phyloP scores from a whole-genome alignment of 2,329 filamentous ascomycete genomes.

The Cadophora sp. region DNA sequence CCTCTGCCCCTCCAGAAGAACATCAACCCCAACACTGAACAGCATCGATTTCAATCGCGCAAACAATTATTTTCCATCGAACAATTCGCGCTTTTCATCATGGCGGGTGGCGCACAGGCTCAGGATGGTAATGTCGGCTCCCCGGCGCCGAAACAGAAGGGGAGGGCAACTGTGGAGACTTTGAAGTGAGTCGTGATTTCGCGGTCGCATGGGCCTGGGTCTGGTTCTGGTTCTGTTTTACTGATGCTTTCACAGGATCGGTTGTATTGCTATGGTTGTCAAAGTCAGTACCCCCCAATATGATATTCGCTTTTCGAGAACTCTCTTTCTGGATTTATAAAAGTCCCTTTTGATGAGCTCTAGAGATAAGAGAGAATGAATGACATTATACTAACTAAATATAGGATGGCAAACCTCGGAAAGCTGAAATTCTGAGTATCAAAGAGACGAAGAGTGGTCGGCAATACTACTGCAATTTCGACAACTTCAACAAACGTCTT shows the following conservation, averaged over 20 bases:
- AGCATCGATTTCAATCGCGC: slow-evolving; percentile 25
- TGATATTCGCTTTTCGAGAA: background rate
- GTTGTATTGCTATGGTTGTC: slow-evolving; percentile 47
- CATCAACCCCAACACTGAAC: slow-evolving; percentile 16
- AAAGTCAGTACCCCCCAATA: slow-evolving; percentile 39
- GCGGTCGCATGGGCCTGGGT: slow-evolving; percentile 21
- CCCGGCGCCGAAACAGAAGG: slow-evolving; percentile 69
- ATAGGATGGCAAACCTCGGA: slow-evolving; percentile 82
- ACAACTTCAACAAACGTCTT: slow-evolving; percentile 45
- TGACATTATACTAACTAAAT: slow-evolving; percentile 37
- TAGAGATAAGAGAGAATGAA: slow-evolving; percentile 24
- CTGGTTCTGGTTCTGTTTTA: slow-evolving; percentile 16
- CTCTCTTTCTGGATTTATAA: background rate
- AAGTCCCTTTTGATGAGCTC: background rate
- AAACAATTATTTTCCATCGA: slow-evolving; percentile 38
- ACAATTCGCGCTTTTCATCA: slow-evolving; percentile 50
- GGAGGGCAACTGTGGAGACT: slow-evolving; percentile 84
- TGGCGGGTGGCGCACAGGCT: slow-evolving; percentile 58
- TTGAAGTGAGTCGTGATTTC: slow-evolving; percentile 65
- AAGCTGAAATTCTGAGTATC: slow-evolving; percentile 96
- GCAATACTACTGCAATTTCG: slow-evolving; percentile 45
- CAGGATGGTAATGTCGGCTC: slow-evolving; percentile 63
- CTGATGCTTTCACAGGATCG: slow-evolving; percentile 41
- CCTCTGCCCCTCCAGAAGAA: slow-evolving; percentile 32
- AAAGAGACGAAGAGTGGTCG: slow-evolving; percentile 86